Percentiles rank a stretch among this genome's conserved stretches.
Evolutionary conservation across 2,329 filamentous ascomycete species (phyloP).

Genomic region (Sarocladiaceae sp.): DNA sequence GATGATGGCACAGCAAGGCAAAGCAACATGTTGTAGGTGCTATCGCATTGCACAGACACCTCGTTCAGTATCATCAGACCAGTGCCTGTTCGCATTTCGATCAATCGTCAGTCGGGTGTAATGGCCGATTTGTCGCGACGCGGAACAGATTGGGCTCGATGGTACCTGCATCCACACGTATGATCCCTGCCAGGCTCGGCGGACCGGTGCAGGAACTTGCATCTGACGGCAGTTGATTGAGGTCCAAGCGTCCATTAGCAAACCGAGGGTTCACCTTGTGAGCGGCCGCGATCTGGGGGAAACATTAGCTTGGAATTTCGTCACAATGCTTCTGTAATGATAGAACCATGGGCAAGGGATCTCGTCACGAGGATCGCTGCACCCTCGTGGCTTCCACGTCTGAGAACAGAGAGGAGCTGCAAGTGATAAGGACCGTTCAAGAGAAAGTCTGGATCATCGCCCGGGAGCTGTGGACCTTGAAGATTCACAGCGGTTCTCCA

Average conservation of each 20-base stretch:
- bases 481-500: neutral
- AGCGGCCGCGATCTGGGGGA: too few species aligned
- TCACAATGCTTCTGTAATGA: neutral
- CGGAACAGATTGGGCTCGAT: slow-evolving; percentile 4
- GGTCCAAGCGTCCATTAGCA: too few species aligned
- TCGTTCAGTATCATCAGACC: too few species aligned
- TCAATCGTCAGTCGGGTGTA: too few species aligned
- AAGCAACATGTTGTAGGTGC: too few species aligned
- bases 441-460: neutral
- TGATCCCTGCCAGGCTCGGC: slow-evolving; percentile 1
- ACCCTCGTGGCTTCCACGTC: neutral
- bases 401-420: too few species aligned
- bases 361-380: neutral
- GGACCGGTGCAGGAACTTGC: neutral
- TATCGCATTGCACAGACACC: too few species aligned
- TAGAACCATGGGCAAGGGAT: neutral
- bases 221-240: slow-evolving; percentile 10
- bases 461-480: neutral
- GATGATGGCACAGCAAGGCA: too few species aligned
- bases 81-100: too few species aligned
- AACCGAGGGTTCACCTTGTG: too few species aligned
- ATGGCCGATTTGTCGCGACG: too few species aligned
- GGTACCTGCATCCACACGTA: slow-evolving; percentile 1
- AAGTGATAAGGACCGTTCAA: neutral
- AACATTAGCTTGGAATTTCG: too few species aligned